These are phyloP conservation scores for Skeletonema marinoi DNA, from an alignment of 108 stramenopile species.

Conservation along the genomic window DNA sequence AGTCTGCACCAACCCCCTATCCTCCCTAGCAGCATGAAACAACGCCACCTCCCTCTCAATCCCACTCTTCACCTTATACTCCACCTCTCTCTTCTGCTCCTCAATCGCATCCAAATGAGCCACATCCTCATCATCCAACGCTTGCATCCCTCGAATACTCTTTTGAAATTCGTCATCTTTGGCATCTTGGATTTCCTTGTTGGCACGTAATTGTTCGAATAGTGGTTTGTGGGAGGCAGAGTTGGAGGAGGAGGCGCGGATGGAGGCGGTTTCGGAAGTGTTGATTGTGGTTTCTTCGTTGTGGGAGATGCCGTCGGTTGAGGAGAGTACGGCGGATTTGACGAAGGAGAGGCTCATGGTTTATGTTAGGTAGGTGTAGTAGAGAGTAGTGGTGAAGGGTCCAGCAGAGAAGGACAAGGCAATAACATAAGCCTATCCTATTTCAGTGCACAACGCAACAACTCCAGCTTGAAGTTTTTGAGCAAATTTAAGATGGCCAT, in stretches of 20 bases:
- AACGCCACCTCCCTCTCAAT: slow-evolving; percentile 67
- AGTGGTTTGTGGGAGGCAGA: slow-evolving; percentile 62
- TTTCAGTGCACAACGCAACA: too few relatives aligned
- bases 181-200: slow-evolving; percentile 74
- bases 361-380: background rate
- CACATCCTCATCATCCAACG: slow-evolving; percentile 83
- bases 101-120: slow-evolving; percentile 78
- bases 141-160: slow-evolving; percentile 66
- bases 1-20: slow-evolving; percentile 33
- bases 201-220: slow-evolving; percentile 85
- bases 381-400: background rate
- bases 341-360: slow-evolving; percentile 87
- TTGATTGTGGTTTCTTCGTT: slow-evolving; percentile 78
- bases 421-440: too few relatives aligned
- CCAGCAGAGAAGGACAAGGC: too few relatives aligned
- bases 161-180: slow-evolving; percentile 66
- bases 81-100: slow-evolving; percentile 50
- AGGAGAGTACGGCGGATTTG: slow-evolving; percentile 81
- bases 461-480: too few relatives aligned
- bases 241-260: slow-evolving; percentile 22
- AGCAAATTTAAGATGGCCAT: too few relatives aligned
- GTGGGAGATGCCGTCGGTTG: slow-evolving; percentile 73
- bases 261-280: slow-evolving; percentile 49
- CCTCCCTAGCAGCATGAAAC: slow-evolving; percentile 74
- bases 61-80: slow-evolving; percentile 43